These are phyloP conservation scores for Vigna trinervia DNA, from an alignment of 306 rosid species.

Conservation along the genomic window DNA sequence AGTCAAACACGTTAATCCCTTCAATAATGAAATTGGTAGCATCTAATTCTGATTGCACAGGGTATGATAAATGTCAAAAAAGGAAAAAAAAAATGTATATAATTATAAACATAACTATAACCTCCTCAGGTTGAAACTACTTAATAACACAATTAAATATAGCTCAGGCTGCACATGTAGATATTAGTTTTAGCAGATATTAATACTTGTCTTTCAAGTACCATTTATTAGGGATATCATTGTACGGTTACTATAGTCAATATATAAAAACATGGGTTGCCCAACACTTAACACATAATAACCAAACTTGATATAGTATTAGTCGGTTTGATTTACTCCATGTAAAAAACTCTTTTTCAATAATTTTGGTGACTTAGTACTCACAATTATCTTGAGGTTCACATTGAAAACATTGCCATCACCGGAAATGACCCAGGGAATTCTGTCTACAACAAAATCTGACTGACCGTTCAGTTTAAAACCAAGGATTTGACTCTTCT, in stretches of 20 bases:
- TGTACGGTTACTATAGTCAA: not conserved
- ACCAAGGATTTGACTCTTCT: not conserved
- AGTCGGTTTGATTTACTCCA: not conserved
- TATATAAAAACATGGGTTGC: not conserved
- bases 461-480: not conserved
- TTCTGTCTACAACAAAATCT: not conserved
- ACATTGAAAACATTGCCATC: not conserved
- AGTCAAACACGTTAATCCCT: slow-evolving; percentile 14
- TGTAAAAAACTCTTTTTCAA: not conserved
- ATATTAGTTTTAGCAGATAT: not conserved
- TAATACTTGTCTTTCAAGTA: not conserved
- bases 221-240: not conserved
- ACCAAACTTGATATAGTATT: not conserved
- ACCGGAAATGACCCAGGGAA: not conserved
- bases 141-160: slow-evolving; percentile 1
- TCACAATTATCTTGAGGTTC: not conserved
- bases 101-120: not conserved
- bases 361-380: not conserved
- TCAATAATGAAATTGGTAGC: slow-evolving; percentile 23
- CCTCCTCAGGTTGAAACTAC: slow-evolving; percentile 34
- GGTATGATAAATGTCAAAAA: slow-evolving; percentile 19
- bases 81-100: not conserved
- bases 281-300: not conserved
- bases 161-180: not conserved
- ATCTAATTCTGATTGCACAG: slow-evolving; percentile 20